Conservation (phyloP, 2,329 filamentous ascomycete genomes). For the Ophiostoma novo-ulmi region DNA sequence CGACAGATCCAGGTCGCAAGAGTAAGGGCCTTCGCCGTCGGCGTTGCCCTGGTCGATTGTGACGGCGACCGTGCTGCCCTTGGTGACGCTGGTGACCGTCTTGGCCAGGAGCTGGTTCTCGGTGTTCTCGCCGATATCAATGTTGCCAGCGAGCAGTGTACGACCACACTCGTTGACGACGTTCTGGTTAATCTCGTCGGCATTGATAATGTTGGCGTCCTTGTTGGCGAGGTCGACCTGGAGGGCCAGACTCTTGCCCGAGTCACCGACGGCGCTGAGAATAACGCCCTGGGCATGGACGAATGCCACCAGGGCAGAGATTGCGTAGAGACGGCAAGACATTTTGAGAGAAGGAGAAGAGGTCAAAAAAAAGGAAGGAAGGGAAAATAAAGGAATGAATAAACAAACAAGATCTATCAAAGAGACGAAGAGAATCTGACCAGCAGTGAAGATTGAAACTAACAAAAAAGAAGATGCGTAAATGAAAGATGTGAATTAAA, state of each 20-base stretch:
- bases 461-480: background rate
- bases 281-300: slow-evolving; percentile 27
- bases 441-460: slow-evolving; percentile 11
- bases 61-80: slow-evolving; percentile 42
- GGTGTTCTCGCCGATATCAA: slow-evolving; percentile 54
- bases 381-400: background rate
- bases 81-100: slow-evolving; percentile 46
- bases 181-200: slow-evolving; percentile 48
- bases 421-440: slow-evolving; percentile 15
- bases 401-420: slow-evolving; percentile 12
- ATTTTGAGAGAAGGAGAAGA: slow-evolving; percentile 10
- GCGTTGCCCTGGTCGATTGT: slow-evolving; percentile 52
- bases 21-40: slow-evolving; percentile 51
- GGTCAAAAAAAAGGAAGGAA: background rate
- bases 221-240: slow-evolving; percentile 34
- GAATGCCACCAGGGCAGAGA: slow-evolving; percentile 23
- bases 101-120: slow-evolving; percentile 45
- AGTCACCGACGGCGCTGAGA: slow-evolving; percentile 22
- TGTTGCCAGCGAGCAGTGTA: slow-evolving; percentile 56
- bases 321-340: slow-evolving; percentile 17
- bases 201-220: slow-evolving; percentile 57
- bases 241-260: slow-evolving; percentile 31
- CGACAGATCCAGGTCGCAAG: slow-evolving; percentile 48
- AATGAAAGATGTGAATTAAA: background rate
- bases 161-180: slow-evolving; percentile 56